Evolutionary conservation across 2,329 filamentous ascomycete species (phyloP).

Genomic region (Ceratocystis huliohia): DNA sequence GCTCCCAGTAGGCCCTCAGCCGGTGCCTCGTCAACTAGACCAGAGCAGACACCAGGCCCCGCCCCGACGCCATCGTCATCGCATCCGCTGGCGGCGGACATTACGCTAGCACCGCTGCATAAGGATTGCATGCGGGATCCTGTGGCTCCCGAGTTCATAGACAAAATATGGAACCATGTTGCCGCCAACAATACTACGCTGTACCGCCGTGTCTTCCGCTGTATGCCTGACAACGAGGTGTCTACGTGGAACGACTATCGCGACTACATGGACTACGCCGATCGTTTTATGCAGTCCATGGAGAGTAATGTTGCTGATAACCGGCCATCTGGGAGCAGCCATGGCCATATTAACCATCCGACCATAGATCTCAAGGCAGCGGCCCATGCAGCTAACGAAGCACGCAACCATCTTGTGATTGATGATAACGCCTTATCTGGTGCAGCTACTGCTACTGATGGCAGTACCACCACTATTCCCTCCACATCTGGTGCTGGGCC

Average conservation of each 20-base stretch:
- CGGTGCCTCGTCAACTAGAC: background rate
- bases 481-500: constrained; percentile 3
- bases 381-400: constrained; percentile 23
- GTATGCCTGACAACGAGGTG: constrained; percentile 92
- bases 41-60: constrained; percentile 18
- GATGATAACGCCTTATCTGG: background rate
- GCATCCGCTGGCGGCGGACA: constrained; percentile 50
- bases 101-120: constrained; percentile 60
- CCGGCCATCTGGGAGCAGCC: constrained; percentile 35
- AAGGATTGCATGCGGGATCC: constrained; percentile 95
- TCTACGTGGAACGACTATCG: constrained; percentile 88
- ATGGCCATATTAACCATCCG: constrained; percentile 27
- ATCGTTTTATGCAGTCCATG: constrained; percentile 60
- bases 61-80: constrained; percentile 25
- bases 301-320: constrained; percentile 35
- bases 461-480: background rate
- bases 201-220: constrained; percentile 85
- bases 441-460: background rate
- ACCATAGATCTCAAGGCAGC: constrained; percentile 22
- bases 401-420: constrained; percentile 25
- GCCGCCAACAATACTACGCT: constrained; percentile 93
- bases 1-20: constrained; percentile 23
- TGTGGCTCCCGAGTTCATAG: constrained; percentile 65
- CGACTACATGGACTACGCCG: constrained; percentile 64
- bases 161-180: constrained; percentile 75